A percentile compares a stretch with the other conserved stretches of the same genome.
Evolutionary conservation across 306 rosid genomes (phyloP).

Genomic region (Ceratonia siliqua): DNA sequence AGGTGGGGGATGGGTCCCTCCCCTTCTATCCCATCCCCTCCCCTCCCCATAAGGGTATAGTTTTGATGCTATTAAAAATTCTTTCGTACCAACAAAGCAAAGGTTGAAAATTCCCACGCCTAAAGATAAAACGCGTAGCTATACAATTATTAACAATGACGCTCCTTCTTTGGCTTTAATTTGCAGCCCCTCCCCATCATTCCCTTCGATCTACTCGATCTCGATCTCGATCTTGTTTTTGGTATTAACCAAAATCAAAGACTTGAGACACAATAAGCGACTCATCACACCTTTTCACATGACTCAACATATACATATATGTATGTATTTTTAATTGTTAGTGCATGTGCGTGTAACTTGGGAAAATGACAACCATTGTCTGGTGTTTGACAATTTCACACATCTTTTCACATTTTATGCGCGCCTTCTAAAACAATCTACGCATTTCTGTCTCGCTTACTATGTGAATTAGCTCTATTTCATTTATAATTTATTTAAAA

Average conservation of each 20-base stretch:
- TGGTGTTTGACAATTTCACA: background rate
- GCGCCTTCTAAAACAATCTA: background rate
- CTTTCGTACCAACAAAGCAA: conserved; percentile 70
- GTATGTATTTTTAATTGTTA: background rate
- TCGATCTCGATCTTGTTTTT: too few relatives aligned
- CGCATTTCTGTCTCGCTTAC: background rate
- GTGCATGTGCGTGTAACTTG: conserved; percentile 4
- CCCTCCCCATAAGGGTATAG: conserved; percentile 16
- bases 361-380: background rate
- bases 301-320: background rate
- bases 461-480: too few relatives aligned
- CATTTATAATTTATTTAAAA: too few relatives aligned
- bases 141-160: conserved; percentile 3
- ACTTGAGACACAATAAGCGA: too few relatives aligned
- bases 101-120: conserved; percentile 38
- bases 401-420: conserved; percentile 19
- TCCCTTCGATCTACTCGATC: conserved; percentile 37
- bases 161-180: too few relatives aligned
- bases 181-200: conserved; percentile 51
- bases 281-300: background rate
- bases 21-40: too few relatives aligned
- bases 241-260: too few relatives aligned
- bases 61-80: conserved; percentile 26
- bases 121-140: conserved; percentile 8
- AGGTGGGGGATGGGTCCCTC: conserved; percentile 54